Percentiles rank a stretch among this genome's conserved stretches.
phyloP scores from a whole-genome alignment of 345 rosid species.

The Corchorus olitorius region DNA sequence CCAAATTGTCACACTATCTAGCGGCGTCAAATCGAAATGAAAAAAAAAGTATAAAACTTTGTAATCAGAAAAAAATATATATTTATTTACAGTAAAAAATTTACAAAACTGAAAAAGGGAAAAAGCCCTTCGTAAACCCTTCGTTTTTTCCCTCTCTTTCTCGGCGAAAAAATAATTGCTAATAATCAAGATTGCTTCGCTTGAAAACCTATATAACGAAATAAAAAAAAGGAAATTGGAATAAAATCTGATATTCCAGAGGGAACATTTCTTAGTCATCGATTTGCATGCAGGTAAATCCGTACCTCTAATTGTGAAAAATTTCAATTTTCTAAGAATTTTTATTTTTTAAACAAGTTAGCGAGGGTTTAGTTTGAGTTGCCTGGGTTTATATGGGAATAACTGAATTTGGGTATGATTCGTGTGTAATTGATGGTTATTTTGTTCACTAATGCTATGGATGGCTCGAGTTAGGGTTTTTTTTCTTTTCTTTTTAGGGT shows the following conservation, averaged over 20 bases:
- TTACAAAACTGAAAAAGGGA: not conserved
- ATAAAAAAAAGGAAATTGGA: not conserved
- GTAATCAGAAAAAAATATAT: too few relatives aligned
- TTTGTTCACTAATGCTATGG: not conserved
- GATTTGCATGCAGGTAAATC: conserved; percentile 11
- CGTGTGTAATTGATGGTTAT: not conserved
- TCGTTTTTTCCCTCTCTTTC: not conserved
- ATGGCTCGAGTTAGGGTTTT: conserved; percentile 6
- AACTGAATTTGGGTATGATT: not conserved
- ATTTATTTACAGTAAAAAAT: not conserved
- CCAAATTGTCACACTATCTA: not conserved
- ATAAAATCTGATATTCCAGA: not conserved
- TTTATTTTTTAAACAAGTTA: not conserved
- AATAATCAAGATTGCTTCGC: not conserved
- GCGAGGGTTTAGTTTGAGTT: not conserved
- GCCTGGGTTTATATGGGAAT: not conserved
- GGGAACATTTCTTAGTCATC: not conserved
- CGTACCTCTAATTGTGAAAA: not conserved
- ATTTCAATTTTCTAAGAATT: not conserved
- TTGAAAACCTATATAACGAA: not conserved
- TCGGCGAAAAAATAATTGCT: not conserved
- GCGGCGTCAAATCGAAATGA: not conserved
- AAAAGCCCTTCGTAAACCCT: not conserved
- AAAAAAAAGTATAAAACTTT: too few relatives aligned
- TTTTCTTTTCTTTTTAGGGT: not conserved